Evolutionary conservation across 2,329 filamentous ascomycete species (phyloP).

Genomic region (Fusarium palustre): DNA sequence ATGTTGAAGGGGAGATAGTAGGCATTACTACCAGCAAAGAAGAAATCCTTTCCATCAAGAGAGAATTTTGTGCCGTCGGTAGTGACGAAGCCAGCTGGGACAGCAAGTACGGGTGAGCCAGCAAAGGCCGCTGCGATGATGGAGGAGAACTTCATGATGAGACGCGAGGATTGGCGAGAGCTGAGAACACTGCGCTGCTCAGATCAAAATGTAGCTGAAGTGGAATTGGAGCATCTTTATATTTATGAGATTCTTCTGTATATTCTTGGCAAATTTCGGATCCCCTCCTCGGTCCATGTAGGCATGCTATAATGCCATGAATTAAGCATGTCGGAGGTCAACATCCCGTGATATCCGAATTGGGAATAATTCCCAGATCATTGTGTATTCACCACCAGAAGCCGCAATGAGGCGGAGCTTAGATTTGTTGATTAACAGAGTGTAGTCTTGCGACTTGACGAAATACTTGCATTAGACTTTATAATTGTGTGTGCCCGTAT

Average conservation of each 20-base stretch:
- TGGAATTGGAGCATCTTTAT: constrained; percentile 9
- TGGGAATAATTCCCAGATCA: constrained; percentile 15
- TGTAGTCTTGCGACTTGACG: not conserved
- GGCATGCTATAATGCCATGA: constrained; percentile 6
- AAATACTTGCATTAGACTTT: not conserved
- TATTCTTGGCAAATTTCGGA: not conserved
- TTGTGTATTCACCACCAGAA: not conserved
- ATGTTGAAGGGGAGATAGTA: constrained; percentile 68
- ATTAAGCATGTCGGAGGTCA: constrained; percentile 35
- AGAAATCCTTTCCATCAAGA: constrained; percentile 66
- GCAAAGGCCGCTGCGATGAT: constrained; percentile 19
- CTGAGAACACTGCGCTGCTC: not conserved
- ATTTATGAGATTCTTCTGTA: not conserved
- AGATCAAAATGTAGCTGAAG: too few species aligned
- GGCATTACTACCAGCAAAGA: constrained; percentile 68
- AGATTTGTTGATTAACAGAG: not conserved
- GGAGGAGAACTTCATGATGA: constrained; percentile 26
- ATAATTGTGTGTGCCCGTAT: not conserved
- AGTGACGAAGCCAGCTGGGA: constrained; percentile 59
- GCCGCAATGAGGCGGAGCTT: not conserved
- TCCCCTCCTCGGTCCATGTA: constrained; percentile 10
- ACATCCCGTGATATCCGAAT: constrained; percentile 30
- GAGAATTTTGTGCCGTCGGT: constrained; percentile 63
- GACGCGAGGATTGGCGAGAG: not conserved
- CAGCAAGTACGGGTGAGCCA: constrained; percentile 14